Evolutionary conservation across 2,329 filamentous ascomycete genomes (phyloP), one percentile per base, ranked within the genome.

Genomic region (Stagonosporopsis tanaceti): DNA sequence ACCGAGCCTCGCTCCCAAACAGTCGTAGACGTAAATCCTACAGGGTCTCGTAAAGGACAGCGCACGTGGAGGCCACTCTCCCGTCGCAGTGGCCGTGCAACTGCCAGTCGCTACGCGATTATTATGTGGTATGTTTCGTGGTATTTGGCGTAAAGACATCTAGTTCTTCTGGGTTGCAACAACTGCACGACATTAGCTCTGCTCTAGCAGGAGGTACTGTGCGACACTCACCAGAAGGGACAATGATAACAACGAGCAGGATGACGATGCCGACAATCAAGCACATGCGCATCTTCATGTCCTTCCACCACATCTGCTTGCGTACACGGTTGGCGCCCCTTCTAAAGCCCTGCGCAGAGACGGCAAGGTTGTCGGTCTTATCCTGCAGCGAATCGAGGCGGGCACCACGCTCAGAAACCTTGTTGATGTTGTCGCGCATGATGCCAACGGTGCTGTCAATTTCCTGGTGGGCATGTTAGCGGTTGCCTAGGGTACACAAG

Each of bases 211-310:
- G 7, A 22, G 2, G 9, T 22, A 11, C 22, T 28, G 9, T 20
- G n/a, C 14, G 12, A n/a, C 15, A 32, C 88, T 75, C 87, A 97
- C 94, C 92, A 68, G 90, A 85, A 66, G 95, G 95, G 69, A 98
- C 88, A 74, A 99, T 95, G 77, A 99, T 98, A 78, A 99, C 87
- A 69, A 96, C 82, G 67, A 99, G 86, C 70, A 99, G 84, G 68
- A 98, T 86, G 77, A 98, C 90, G 79, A 99, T 90, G 73, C 93
- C 95, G 58, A 89, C 84, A 75, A 96, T 90, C 70, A 99, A 84
- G 81, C 94, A 98, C 84, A 97, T 95, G 79, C 95, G 89, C 95
- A 99, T 99, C 88, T 98, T 98, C 92, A 97, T 96, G 76, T 98
- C 94, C 86, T 98, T 98, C 94, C 93, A 98, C 94, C 94, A 98